Base-by-base conservation (phyloP, 2,329 filamentous ascomycete species). In the Apiospora phragmitis region DNA sequence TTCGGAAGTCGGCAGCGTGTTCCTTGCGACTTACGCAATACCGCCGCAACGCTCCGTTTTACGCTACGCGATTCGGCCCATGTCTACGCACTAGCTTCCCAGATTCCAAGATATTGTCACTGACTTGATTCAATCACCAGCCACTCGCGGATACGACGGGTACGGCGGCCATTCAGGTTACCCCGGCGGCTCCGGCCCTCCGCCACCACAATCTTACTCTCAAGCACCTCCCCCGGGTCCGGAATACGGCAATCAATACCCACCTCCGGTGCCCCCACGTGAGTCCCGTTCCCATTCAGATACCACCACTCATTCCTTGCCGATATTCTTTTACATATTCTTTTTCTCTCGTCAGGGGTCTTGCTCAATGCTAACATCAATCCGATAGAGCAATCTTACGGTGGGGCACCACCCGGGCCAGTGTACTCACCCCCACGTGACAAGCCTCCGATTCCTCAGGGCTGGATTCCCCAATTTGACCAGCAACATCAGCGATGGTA, bases 401-500 rank as follows among this genome's bases (percentile, higher is more conserved):
- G 69, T 38, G 69, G 69, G 41, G 75, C 76, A 5, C 73, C 75
- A 47, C 71, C 72, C 29, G 77, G 73, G 16, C 78, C 79, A 49
- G 77, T 78, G 42, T 80, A 82, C 70, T 78, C 79, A 21, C 79
- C 78, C 32, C 78, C 80, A 26, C 71, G 79, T 4, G 78, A 78
- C 67, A 82, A 81, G 75, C 86, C 90, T 32, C 82, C 87, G 72
- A 82, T 91, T 73, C 85, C 90, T 32, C 77, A 84, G 67, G 90
- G 90, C 74, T 93, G 91, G 90, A 81, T 83, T 38, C 83, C 89
- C 32, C 87, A 91, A 79, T 93, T 87, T 80, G 90, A 93, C 74
- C 85, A 88, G 70, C 84, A 83, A 71, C 82, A 85, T 71, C 87
- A 90, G 76, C 87, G 88, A 70, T 92, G 88, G 83, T 92, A 88